Base-by-base conservation (phyloP, 179 eudicot species). In the Gypsophila paniculata region DNA sequence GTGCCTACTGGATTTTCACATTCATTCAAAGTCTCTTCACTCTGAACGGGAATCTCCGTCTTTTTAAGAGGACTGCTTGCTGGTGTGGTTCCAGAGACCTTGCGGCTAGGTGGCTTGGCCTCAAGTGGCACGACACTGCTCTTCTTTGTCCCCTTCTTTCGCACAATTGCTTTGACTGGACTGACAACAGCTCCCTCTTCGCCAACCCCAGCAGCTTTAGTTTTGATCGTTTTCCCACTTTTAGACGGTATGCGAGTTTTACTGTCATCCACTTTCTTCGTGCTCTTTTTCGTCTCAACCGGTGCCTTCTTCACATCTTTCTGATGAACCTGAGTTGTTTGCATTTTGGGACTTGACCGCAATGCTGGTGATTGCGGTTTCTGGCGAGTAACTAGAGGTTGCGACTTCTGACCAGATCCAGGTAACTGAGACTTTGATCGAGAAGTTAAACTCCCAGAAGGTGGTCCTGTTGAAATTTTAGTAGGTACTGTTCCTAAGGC, bases 91-190 rank as follows among this genome's bases (percentile, higher is more conserved):
- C 86, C 77, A 18, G 96, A 77, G 63, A 87, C 88, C 81, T 87
- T 91, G 15, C 90, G 86, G 42, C 80, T 80, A 78, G 87, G 81
- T 61, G 93, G 87, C 90, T 91, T 94, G 0, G 92, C 78, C 81
- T 94, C 96, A 77, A 94, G 69, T 58, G 97, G 99, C 61, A 91
- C 99, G 62, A 94, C 93, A 77, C 88, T 94, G 83, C 96, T 86
- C 79, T 90, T 94, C 84, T 88, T 94, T 72, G 91, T 79, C 36
- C 83, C 91, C 87, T 86, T 94, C 82, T 76, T 86, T 49, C 84
- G 82, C 51, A 82, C 74, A 32, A 83, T 86, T 49, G 89, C 86
- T 77, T 91, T 91, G 26, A 83, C 78, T 23, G 82, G 78, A 78
- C 65, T 70, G 53, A 62, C 74, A 61, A 72, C 75, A 78, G 77